phyloP scores from a whole-genome alignment of 78 protist genomes.

The Dictyostelium capitatum region DNA sequence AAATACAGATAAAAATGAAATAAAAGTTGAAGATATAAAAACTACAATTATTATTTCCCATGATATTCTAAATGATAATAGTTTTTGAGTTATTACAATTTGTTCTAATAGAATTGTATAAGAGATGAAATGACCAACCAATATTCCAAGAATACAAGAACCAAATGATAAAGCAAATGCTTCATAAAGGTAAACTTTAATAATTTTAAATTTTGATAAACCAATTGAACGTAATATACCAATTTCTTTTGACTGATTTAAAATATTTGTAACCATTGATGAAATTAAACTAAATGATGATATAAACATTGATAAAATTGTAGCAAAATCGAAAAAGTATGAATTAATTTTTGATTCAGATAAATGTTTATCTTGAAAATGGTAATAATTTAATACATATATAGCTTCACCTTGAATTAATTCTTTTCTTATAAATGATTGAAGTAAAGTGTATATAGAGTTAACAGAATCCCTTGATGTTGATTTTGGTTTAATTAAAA shows the following conservation, averaged over 20 bases:
- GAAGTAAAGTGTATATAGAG: not conserved
- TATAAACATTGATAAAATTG: slow-evolving; percentile 88
- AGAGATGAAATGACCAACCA: slow-evolving; percentile 81
- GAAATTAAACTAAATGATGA: slow-evolving; percentile 90
- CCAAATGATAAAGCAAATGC: slow-evolving; percentile 90
- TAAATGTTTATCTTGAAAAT: not conserved
- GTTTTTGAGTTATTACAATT: slow-evolving; percentile 86
- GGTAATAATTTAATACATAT: not conserved
- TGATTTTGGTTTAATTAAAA: slow-evolving; percentile 1
- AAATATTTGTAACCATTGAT: slow-evolving; percentile 91
- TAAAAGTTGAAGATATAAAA: slow-evolving; percentile 46
- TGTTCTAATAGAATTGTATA: slow-evolving; percentile 84
- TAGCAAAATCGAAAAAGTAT: slow-evolving; percentile 84
- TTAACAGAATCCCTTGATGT: not conserved
- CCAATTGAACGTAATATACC: slow-evolving; percentile 93
- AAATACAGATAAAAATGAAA: slow-evolving; percentile 62
- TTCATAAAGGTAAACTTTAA: slow-evolving; percentile 91
- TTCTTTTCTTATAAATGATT: not conserved
- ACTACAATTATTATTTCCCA: slow-evolving; percentile 39
- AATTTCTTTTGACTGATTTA: slow-evolving; percentile 93
- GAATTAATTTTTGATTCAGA: slow-evolving; percentile 53
- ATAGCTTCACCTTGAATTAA: not conserved
- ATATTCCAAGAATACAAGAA: slow-evolving; percentile 90
- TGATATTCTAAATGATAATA: slow-evolving; percentile 90
- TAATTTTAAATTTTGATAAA: slow-evolving; percentile 70